A percentile compares a stretch with the other conserved stretches of the same genome.
These are phyloP conservation scores for Hirsutella rhossiliensis DNA, from an alignment of 2,329 filamentous ascomycete species.

Conservation along the genomic window DNA sequence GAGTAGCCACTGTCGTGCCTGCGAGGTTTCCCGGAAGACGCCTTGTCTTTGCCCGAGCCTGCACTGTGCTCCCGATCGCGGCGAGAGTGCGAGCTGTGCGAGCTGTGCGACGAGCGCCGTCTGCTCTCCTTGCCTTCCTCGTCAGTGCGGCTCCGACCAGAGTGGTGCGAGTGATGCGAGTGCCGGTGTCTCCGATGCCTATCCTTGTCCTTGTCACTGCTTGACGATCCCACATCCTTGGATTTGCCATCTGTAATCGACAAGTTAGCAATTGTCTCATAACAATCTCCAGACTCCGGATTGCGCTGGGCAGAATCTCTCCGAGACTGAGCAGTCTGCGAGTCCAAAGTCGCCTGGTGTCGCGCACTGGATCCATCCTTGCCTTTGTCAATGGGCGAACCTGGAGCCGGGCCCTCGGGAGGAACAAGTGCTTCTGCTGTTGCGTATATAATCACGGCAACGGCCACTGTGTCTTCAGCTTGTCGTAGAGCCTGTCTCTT, in stretches of 20 bases:
- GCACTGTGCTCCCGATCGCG: constrained; percentile 26
- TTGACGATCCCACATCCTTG: constrained; percentile 23
- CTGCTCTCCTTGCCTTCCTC: constrained; percentile 17
- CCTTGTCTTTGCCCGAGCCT: constrained; percentile 20
- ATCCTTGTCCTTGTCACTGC: constrained; percentile 25
- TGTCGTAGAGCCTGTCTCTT: constrained; percentile 31
- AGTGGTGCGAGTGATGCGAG: constrained; percentile 23
- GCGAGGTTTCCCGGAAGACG: constrained; percentile 25
- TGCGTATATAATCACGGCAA: constrained; percentile 41
- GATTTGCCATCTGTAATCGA: constrained; percentile 36
- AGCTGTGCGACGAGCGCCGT: constrained; percentile 13
- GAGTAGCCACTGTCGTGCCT: constrained; percentile 35
- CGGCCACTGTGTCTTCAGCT: constrained; percentile 40
- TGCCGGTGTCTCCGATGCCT: constrained; percentile 28
- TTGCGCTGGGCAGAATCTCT: constrained; percentile 18
- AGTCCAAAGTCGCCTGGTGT: constrained; percentile 12
- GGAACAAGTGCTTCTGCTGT: constrained; percentile 35
- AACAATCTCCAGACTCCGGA: constrained; percentile 25
- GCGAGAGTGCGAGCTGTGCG: constrained; percentile 13
- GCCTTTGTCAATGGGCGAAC: constrained; percentile 8
- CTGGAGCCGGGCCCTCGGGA: neutral
- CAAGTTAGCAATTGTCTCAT: constrained; percentile 41
- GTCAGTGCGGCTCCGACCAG: constrained; percentile 18
- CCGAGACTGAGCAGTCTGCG: constrained; percentile 14
- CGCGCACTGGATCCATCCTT: constrained; percentile 14